Base-by-base conservation (phyloP, 768 basidiomycete species). In the Kwoniella europaea region DNA sequence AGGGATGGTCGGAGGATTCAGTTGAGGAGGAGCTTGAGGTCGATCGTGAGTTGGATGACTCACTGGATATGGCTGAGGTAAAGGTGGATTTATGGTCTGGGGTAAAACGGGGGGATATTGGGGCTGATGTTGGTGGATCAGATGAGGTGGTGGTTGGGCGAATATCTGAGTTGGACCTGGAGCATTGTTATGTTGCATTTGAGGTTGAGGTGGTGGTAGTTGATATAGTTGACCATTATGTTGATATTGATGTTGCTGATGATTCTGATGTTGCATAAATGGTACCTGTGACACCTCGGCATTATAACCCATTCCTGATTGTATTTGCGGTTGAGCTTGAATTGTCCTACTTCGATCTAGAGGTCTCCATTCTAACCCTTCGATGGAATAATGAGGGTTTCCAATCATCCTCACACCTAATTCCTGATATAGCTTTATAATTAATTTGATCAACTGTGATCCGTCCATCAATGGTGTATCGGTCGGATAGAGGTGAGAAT, bases 401-500 rank as follows among this genome's bases (percentile, higher is more conserved):
- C 63, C 63, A 7, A 27, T 52, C 63, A 64, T 64, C 52, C 29
- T 24, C 6, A 64, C 63, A 2, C 52, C 52, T 4, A 29, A 7
- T 18, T 64, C 41, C 13, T 22, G 10, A 22, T 43, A 64, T 20
- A 54, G 2, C 27, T 41, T 64, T 10, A 64, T 27, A 35, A 52
- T 35, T 10, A 64, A 54, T 20, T 54, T 53, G 50, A 64, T 64
- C 63, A 64, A 27, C 6, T 35, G 22, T 10, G 29, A 16, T 29
- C 63, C 63, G 2, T 64, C 63, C 46, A 64, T 16, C 10, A 27
- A 52, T 54, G 63, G 46, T 41, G 27, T n/a, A 5, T 54, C 10
- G 63, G 29, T 18, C 41, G 27, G 35, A 10, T 12, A 35, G 27
- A n/a, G 22, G 16, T 54, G 22, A 44, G 63, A 54, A 18, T 41